These are phyloP conservation scores for Globisporangium abappressorium DNA, from an alignment of 352 stramenopile species.

Conservation along the genomic window DNA sequence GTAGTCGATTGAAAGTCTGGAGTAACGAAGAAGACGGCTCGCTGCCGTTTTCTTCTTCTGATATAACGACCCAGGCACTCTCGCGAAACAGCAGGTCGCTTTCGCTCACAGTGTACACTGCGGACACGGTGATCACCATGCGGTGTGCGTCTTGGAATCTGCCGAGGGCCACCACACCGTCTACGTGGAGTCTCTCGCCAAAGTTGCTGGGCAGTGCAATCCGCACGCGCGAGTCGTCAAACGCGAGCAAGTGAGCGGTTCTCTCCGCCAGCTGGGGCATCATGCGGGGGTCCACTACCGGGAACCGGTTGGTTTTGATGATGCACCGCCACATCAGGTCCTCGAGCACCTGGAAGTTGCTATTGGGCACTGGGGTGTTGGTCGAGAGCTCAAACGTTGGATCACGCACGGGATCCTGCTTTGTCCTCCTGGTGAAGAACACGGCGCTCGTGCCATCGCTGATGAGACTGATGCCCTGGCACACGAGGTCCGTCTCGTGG, in stretches of 20 bases:
- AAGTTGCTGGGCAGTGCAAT: neutral
- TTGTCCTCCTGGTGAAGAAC: constrained; percentile 3
- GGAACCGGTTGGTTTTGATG: neutral
- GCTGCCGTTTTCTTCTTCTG: neutral
- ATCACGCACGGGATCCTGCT: constrained; percentile 1
- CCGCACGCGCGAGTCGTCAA: neutral
- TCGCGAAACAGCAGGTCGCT: constrained; percentile 2
- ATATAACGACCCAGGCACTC: neutral
- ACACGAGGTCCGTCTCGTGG: constrained; percentile 3
- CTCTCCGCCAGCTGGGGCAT: neutral
- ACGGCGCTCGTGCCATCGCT: neutral
- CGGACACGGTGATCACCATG: neutral
- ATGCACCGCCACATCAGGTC: constrained; percentile 3
- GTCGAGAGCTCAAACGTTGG: constrained; percentile 11
- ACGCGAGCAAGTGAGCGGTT: neutral
- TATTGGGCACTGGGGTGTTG: neutral
- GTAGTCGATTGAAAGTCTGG: constrained; percentile 1
- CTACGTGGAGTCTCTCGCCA: neutral
- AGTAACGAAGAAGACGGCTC: neutral
- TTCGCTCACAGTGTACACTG: neutral
- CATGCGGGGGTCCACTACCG: neutral
- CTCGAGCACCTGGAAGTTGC: neutral
- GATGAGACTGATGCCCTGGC: neutral
- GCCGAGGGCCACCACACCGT: neutral
- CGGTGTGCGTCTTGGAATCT: constrained; percentile 1